These are phyloP conservation scores for Elsinoe necatrix DNA, from an alignment of 2,329 filamentous ascomycete species.

Conservation along the genomic window DNA sequence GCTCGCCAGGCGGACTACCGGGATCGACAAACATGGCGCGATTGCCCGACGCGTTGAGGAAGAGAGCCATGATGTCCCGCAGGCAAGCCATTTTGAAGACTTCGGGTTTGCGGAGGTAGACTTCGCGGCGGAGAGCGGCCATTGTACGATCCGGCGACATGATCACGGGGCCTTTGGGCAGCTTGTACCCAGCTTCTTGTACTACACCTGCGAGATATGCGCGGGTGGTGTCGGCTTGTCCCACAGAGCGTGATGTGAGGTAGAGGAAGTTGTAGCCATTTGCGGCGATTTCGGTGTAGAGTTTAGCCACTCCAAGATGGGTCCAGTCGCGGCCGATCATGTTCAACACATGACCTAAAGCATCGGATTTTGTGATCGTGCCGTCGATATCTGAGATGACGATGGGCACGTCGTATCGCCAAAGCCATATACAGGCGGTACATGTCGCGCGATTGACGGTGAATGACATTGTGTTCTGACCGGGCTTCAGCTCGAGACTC, in stretches of 20 bases:
- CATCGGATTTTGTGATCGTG: slow-evolving; percentile 76
- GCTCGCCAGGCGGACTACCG: not conserved
- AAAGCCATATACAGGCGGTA: slow-evolving; percentile 85
- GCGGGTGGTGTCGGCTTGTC: slow-evolving; percentile 82
- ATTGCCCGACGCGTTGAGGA: slow-evolving; percentile 38
- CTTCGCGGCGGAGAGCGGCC: slow-evolving; percentile 80
- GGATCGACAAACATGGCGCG: slow-evolving; percentile 14
- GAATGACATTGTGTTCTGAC: slow-evolving; percentile 91
- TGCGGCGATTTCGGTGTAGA: slow-evolving; percentile 88
- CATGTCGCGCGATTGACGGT: slow-evolving; percentile 94
- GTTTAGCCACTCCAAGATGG: slow-evolving; percentile 88
- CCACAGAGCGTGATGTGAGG: slow-evolving; percentile 85
- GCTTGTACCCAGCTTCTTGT: slow-evolving; percentile 73
- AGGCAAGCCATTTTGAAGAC: slow-evolving; percentile 99
- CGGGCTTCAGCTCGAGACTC: slow-evolving; percentile 67
- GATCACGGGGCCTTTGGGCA: slow-evolving; percentile 88
- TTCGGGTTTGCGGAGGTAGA: slow-evolving; percentile 92
- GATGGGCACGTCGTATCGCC: slow-evolving; percentile 83
- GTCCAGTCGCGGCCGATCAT: slow-evolving; percentile 98
- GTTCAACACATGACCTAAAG: slow-evolving; percentile 75
- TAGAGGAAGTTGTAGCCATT: slow-evolving; percentile 99
- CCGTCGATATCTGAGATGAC: slow-evolving; percentile 98
- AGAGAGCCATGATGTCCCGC: slow-evolving; percentile 84
- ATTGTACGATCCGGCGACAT: slow-evolving; percentile 92
- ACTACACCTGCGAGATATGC: slow-evolving; percentile 82